Conservation (phyloP, 768 basidiomycete species). For the Leccinellum rugosiceps region DNA sequence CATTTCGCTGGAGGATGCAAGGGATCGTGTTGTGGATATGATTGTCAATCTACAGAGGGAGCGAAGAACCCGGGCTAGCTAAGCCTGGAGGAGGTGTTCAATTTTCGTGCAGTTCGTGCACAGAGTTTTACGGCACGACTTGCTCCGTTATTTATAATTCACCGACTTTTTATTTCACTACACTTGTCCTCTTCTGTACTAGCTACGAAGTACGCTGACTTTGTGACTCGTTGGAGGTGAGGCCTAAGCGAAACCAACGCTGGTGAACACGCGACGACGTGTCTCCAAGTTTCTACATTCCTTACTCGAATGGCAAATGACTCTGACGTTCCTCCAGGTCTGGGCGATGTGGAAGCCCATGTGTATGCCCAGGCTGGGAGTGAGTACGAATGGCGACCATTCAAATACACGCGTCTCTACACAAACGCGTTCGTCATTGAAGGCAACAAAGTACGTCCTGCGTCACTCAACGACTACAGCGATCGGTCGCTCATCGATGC, state of each 20-base stretch:
- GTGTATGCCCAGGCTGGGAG: slow-evolving; percentile 39
- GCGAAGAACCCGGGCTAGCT: slow-evolving; percentile 22
- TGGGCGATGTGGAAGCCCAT: slow-evolving; percentile 24
- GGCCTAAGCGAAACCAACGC: background rate
- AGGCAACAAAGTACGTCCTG: slow-evolving; percentile 40
- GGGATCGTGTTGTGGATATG: slow-evolving; percentile 74
- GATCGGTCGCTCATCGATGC: background rate
- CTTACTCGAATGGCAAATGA: slow-evolving; percentile 9
- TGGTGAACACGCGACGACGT: background rate
- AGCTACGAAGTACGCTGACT: background rate
- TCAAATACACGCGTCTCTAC: slow-evolving; percentile 44
- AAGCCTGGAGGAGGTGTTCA: background rate
- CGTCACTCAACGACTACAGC: background rate
- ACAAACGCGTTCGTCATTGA: slow-evolving; percentile 71
- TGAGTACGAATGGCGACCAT: slow-evolving; percentile 45
- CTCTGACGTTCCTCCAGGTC: slow-evolving; percentile 41
- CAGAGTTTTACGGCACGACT: background rate
- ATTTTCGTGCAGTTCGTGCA: background rate
- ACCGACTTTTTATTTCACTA: background rate
- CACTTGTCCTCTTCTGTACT: slow-evolving; percentile 14
- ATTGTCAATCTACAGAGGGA: slow-evolving; percentile 40
- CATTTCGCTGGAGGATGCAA: slow-evolving; percentile 65
- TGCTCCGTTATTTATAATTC: background rate
- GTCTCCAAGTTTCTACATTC: background rate
- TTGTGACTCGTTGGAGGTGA: background rate